Conservation (phyloP, 371 early-diverging fungal genomes). For the Actinomortierella ambigua region DNA sequence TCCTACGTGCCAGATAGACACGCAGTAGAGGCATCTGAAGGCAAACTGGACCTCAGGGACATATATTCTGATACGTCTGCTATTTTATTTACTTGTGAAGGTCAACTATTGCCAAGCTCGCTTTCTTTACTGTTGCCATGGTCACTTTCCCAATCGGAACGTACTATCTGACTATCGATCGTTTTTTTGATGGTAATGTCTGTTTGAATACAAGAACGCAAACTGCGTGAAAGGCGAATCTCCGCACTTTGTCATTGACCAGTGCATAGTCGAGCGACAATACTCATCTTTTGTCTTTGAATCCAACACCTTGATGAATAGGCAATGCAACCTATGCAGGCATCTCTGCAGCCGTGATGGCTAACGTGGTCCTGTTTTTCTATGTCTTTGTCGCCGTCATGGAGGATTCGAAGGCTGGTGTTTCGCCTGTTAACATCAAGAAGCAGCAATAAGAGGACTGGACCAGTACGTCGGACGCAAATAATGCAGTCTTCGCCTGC, state of each 20-base stretch:
- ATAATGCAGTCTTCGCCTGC: too few species aligned
- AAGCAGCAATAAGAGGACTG: slow-evolving; percentile 47
- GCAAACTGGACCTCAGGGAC: too few species aligned
- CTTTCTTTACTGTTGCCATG: slow-evolving; percentile 52
- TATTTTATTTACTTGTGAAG: not conserved
- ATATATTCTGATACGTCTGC: too few species aligned
- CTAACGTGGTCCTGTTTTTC: slow-evolving; percentile 50
- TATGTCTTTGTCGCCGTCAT: slow-evolving; percentile 51
- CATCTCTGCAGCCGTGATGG: slow-evolving; percentile 52
- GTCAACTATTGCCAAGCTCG: slow-evolving; percentile 48
- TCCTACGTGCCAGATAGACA: slow-evolving; percentile 3
- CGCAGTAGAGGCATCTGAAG: slow-evolving; percentile 3
- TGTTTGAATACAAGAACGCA: not conserved
- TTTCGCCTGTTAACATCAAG: slow-evolving; percentile 24
- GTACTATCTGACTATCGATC: slow-evolving; percentile 48
- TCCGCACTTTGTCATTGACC: too few species aligned
- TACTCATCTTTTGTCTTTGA: too few species aligned
- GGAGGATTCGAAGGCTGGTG: slow-evolving; percentile 43
- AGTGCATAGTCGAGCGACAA: too few species aligned
- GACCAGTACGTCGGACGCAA: too few species aligned
- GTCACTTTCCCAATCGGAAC: slow-evolving; percentile 51
- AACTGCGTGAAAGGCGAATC: not conserved
- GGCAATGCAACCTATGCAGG: slow-evolving; percentile 58
- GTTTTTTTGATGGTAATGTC: slow-evolving; percentile 50
- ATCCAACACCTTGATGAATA: too few species aligned